Conservation (phyloP, 345 rosid species). For the Acer campestre region DNA sequence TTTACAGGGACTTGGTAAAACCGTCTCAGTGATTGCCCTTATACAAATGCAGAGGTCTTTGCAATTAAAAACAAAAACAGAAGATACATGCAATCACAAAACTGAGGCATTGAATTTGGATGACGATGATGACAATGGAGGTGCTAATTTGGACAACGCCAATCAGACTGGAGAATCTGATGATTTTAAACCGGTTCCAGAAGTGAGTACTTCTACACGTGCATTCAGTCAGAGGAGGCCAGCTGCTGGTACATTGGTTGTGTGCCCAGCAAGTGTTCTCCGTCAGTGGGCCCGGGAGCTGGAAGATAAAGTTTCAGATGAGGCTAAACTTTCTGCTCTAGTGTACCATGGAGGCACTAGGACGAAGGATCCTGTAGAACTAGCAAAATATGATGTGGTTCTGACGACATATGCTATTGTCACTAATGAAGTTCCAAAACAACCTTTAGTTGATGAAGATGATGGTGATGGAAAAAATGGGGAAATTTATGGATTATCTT, state of each 20-base stretch:
- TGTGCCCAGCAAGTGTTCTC: slow-evolving; percentile 94
- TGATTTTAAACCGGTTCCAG: slow-evolving; percentile 36
- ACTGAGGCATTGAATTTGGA: slow-evolving; percentile 85
- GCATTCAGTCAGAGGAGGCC: slow-evolving; percentile 55
- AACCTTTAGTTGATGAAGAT: slow-evolving; percentile 74
- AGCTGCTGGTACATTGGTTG: slow-evolving; percentile 91
- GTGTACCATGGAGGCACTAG: slow-evolving; percentile 90
- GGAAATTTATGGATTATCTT: slow-evolving; percentile 64
- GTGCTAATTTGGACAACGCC: slow-evolving; percentile 33
- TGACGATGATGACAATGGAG: slow-evolving; percentile 64
- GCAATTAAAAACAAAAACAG: slow-evolving; percentile 59
- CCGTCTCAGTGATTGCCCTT: slow-evolving; percentile 93
- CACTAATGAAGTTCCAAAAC: slow-evolving; percentile 91
- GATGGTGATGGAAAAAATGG: slow-evolving; percentile 67
- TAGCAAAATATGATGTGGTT: slow-evolving; percentile 91
- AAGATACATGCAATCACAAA: slow-evolving; percentile 43
- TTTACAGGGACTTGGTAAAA: slow-evolving; percentile 95
- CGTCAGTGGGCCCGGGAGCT: slow-evolving; percentile 96
- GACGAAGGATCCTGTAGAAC: slow-evolving; percentile 81
- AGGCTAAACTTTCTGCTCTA: slow-evolving; percentile 64
- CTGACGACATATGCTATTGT: slow-evolving; percentile 90
- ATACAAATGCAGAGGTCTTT: slow-evolving; percentile 67
- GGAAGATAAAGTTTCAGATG: slow-evolving; percentile 80
- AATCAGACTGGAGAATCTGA: slow-evolving; percentile 45
- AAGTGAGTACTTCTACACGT: slow-evolving; percentile 55